Base-by-base conservation (phyloP, 2,329 filamentous ascomycete species). In the Cladosporium velox region DNA sequence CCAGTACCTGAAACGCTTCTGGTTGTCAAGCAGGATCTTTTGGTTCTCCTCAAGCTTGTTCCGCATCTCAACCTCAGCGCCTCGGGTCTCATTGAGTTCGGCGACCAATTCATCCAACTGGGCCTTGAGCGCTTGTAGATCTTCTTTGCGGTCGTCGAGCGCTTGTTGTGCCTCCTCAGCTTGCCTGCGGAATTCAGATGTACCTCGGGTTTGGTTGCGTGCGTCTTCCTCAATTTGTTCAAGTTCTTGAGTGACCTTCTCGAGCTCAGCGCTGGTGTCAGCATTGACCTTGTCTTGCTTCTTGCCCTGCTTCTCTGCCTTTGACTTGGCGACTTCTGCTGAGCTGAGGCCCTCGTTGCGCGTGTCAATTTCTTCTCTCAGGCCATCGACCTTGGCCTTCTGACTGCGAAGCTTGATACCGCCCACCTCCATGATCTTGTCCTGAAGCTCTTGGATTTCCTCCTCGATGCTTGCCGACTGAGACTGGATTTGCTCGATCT, bases 351-450 rank as follows among this genome's bases (percentile, higher is more conserved):
- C 89, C 70, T 98, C 94, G 62, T 87, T 89, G 67, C 96, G 85
- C 14, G 89, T 87, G 58, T 90, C 84, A 65, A 98, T 93, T 76
- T 96, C 90, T 73, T 93, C 91, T 77, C 96, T 97, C 69, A 96
- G 82, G 7, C 89, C 86, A 76, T 98, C 94, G 38, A 99, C 93
- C 82, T 91, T 96, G 68, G 92, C 89, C 72, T 95, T 93, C 77
- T 99, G 94, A 21, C 90, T 87, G 65, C 95, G 90, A 21, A 99
- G 87, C 79, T 92, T 93, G 74, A 98, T 93, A 79, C 95, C 95
- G 75, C 95, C 95, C 69, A 97, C 90, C 78, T 97, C 90, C 95
- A 99, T 98, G 74, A 99, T 99, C 83, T 93, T 96, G 84, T 95
- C 90, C 76, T 99, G 94, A 1, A 99, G 84, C 24, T 85, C 85